A percentile compares a stretch with the other conserved stretches of the same genome.
phyloP scores from a whole-genome alignment of 257 asterid species.

The Solanum ossicruentum region DNA sequence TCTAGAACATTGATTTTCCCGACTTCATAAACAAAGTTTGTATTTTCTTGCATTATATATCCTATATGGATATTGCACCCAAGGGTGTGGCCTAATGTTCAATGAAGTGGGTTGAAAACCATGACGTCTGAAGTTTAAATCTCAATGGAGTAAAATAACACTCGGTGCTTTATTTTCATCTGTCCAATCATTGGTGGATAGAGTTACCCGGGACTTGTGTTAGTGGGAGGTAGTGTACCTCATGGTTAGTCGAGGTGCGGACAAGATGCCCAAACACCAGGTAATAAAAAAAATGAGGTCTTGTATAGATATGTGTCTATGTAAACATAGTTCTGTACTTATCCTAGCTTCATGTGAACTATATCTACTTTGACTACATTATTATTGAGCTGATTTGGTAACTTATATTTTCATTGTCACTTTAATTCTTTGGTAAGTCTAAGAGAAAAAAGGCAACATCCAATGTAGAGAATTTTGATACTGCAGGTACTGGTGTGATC shows the following conservation, averaged over 20 bases:
- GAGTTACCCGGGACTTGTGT: background rate
- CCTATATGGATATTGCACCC: background rate
- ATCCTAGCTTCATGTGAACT: background rate
- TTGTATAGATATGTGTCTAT: background rate
- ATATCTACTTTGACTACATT: background rate
- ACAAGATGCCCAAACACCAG: background rate
- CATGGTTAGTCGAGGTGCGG: background rate
- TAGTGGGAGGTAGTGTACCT: background rate
- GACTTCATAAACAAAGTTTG: background rate
- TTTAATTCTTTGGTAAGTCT: conserved; percentile 40
- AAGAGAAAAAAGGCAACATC: conserved; percentile 67
- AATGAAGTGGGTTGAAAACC: background rate
- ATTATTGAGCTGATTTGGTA: background rate
- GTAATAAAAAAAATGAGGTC: background rate
- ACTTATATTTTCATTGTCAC: background rate
- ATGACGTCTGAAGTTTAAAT: background rate
- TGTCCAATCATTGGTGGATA: background rate
- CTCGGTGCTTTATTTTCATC: background rate
- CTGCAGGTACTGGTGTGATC: conserved; percentile 57
- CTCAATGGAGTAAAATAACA: background rate
- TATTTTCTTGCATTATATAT: background rate
- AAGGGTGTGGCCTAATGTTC: background rate
- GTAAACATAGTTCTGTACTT: background rate
- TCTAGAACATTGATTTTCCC: background rate
- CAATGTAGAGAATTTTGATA: conserved; percentile 54